Percentiles rank a stretch among this genome's conserved stretches.
phyloP scores from a whole-genome alignment of 2,329 filamentous ascomycete genomes.

The Botrytis fabae region DNA sequence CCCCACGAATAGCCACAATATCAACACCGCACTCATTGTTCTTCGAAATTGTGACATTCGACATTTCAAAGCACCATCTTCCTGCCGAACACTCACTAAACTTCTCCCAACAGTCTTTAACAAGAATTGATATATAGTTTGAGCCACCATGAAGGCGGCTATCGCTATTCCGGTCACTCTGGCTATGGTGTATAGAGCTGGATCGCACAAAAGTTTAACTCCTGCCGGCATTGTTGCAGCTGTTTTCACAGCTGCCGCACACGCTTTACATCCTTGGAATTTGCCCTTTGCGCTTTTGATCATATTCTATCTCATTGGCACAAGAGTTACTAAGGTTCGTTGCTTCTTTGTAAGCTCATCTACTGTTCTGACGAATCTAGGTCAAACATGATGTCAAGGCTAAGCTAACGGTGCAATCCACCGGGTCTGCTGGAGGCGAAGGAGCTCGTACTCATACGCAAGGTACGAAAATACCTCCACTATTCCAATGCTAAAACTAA shows the following conservation, averaged over 20 bases:
- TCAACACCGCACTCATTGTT: slow-evolving; percentile 12
- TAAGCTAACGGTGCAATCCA: slow-evolving; percentile 73
- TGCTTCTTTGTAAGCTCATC: not conserved
- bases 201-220: slow-evolving; percentile 75
- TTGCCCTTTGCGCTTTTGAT: slow-evolving; percentile 82
- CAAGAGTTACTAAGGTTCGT: slow-evolving; percentile 74
- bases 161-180: slow-evolving; percentile 59
- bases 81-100: not conserved
- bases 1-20: not conserved
- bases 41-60: not conserved
- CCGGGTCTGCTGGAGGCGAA: slow-evolving; percentile 74
- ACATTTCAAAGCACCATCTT: not conserved
- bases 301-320: slow-evolving; percentile 86
- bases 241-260: slow-evolving; percentile 69
- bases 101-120: not conserved
- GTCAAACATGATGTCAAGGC: slow-evolving; percentile 87
- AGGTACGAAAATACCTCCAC: slow-evolving; percentile 46
- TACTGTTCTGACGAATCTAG: slow-evolving; percentile 45
- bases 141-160: slow-evolving; percentile 53
- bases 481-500: slow-evolving; percentile 24
- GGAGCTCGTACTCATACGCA: slow-evolving; percentile 82
- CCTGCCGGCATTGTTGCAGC: slow-evolving; percentile 72
- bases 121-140: not conserved
- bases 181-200: slow-evolving; percentile 65
- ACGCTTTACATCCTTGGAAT: slow-evolving; percentile 91